These are phyloP conservation scores for Trichosporon sp. DNA, from an alignment of 1,284 basidiomycete species.

Conservation along the genomic window DNA sequence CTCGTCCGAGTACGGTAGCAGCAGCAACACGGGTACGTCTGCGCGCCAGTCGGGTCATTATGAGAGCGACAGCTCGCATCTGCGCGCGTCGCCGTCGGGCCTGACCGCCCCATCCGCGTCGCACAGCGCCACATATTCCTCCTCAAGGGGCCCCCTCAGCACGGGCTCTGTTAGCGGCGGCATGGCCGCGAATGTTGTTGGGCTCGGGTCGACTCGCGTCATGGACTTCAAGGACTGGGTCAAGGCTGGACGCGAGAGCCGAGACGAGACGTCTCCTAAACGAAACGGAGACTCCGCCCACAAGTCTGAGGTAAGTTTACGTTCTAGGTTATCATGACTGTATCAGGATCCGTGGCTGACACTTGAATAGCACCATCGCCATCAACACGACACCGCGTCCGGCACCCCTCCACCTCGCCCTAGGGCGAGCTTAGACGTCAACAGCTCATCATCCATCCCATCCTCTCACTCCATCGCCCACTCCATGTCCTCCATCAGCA, in stretches of 20 bases:
- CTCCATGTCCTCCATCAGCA: constrained; percentile 20
- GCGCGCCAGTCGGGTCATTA: not conserved
- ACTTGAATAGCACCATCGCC: not conserved
- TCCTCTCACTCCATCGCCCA: constrained; percentile 10
- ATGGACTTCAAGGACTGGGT: constrained; percentile 27
- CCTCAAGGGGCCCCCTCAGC: not conserved
- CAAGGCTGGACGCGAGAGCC: constrained; percentile 19
- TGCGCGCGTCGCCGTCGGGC: not conserved
- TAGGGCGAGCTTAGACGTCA: not conserved
- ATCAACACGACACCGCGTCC: not conserved
- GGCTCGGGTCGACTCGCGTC: constrained; percentile 18
- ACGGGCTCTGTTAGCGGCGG: constrained; percentile 5
- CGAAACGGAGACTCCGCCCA: not conserved
- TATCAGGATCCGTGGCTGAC: not conserved
- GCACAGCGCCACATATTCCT: not conserved
- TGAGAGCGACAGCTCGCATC: not conserved
- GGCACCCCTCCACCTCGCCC: constrained; percentile 1
- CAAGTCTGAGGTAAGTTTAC: constrained; percentile 1
- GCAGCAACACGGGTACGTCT: not conserved
- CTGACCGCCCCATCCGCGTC: constrained; percentile 5
- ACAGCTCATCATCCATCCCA: constrained; percentile 8
- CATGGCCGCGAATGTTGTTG: constrained; percentile 9
- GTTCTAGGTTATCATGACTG: not conserved
- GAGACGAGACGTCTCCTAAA: not conserved
- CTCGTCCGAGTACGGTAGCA: not conserved